Percentiles rank a stretch among this genome's conserved stretches.
phyloP scores from a whole-genome alignment of 1,284 basidiomycete species.

The Trichosporon coremiiforme region DNA sequence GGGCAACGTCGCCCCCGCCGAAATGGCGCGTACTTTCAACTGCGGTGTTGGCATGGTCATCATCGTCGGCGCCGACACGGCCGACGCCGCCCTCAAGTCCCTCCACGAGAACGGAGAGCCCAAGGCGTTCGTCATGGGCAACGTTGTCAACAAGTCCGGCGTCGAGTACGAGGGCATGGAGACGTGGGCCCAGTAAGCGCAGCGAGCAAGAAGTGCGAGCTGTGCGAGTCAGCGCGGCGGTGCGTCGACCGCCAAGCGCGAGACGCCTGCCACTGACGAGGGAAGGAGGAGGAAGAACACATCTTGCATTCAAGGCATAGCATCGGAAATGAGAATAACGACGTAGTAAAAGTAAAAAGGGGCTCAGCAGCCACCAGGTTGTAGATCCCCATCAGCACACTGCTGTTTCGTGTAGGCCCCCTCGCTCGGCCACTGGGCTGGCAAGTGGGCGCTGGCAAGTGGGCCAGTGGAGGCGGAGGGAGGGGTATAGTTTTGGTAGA shows the following conservation, averaged over 20 bases:
- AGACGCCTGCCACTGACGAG: too few species aligned
- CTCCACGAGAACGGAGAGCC: slow-evolving; percentile 64
- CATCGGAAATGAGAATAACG: neutral
- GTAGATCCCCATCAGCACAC: too few species aligned
- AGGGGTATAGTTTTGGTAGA: slow-evolving; percentile 4
- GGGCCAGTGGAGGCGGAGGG: too few species aligned
- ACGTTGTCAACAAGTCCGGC: slow-evolving; percentile 66
- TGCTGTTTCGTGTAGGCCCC: neutral
- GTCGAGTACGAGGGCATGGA: slow-evolving; percentile 69
- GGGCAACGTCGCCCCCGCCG: slow-evolving; percentile 75
- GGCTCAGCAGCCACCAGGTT: neutral
- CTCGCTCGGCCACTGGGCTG: neutral
- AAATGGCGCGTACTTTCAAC: slow-evolving; percentile 99
- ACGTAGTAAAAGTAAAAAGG: neutral
- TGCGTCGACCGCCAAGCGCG: too few species aligned
- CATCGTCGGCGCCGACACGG: slow-evolving; percentile 68
- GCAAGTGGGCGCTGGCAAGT: too few species aligned
- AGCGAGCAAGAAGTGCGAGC: too few species aligned
- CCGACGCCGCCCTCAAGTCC: slow-evolving; percentile 62
- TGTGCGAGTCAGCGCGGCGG: too few species aligned
- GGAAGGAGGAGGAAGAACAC: neutral
- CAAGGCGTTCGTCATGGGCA: slow-evolving; percentile 71
- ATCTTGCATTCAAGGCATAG: slow-evolving; percentile 3
- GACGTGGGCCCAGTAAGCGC: slow-evolving; percentile 45
- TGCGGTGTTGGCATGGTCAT: slow-evolving; percentile 95